Evolutionary conservation across 805 yeast genomes (phyloP), one percentile per base, ranked within the genome.

Genomic region (Hanseniaspora vineae): DNA sequence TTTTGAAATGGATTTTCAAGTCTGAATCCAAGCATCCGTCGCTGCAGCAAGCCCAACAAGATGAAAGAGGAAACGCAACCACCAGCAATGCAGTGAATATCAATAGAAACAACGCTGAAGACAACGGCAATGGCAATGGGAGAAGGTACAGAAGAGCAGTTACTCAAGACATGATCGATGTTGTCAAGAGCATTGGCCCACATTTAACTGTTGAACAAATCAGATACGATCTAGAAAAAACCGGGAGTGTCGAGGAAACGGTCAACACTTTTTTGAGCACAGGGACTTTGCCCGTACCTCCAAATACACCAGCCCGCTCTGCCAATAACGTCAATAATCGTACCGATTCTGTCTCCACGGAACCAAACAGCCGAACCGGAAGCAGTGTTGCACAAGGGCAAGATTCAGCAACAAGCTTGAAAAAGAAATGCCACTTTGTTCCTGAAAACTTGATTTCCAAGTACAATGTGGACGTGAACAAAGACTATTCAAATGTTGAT

Each of bases 141-240:
- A 54, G 48, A 37, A 47, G 51, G 50, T 44, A 49, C 42, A 67
- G 72, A 44, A 72, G 84, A 49, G 66, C 61, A 13, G 80, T 82
- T 19, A 78, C 81, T 2, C 69, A 68, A 5, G 76, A 75, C 49
- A 90, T 90, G 97, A 71, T 90, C 42, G 92, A 83, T 52, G 80
- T 84, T 0, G 96, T 90, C 2, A 84, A 79, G 55, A 78, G 87
- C 40, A 70, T 90, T 48, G 95, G 88, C 0, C 96, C 97, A 3
- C 69, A 70, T 18, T 66, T 85, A 32, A 31, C 45, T 1, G 72
- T 66, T 3, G 84, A 75, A 8, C 94, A 84, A 59, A 86, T 92
- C 51, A 70, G 80, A 51, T 70, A 71, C 51, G 95, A 84, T 60
- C 72, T 92, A 51, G 78, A 80, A 57, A 70, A 77, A 50, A 78